These are phyloP conservation scores for Nematocida sp. DNA, from an alignment of 371 early-diverging fungal species.

Conservation along the genomic window DNA sequence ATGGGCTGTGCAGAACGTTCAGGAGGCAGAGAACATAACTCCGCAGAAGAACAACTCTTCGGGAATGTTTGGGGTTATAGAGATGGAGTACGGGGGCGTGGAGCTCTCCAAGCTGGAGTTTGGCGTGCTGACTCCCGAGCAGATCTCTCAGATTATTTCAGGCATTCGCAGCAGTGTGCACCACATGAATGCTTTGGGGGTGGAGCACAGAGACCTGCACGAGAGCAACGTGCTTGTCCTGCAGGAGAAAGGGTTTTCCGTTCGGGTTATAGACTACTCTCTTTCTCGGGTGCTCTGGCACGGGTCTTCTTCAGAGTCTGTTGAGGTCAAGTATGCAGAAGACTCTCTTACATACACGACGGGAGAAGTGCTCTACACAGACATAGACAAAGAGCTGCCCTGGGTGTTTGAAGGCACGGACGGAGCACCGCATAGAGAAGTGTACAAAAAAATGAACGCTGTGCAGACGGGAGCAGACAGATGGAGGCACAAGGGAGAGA, in stretches of 20 bases:
- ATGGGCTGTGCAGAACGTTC: conserved; percentile 10
- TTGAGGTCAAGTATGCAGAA: neutral
- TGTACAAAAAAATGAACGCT: conserved; percentile 20
- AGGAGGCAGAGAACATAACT: conserved; percentile 12
- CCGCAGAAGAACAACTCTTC: conserved; percentile 51
- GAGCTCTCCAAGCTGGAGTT: conserved; percentile 31
- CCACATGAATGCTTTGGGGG: neutral
- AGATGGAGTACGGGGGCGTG: conserved; percentile 44
- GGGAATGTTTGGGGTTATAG: conserved; percentile 47
- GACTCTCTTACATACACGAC: neutral
- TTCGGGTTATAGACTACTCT: conserved; percentile 39
- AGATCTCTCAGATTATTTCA: neutral
- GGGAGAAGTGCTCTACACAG: conserved; percentile 35
- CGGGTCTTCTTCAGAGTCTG: neutral
- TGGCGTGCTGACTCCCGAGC: neutral
- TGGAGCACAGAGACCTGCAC: conserved; percentile 47
- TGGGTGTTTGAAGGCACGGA: conserved; percentile 15
- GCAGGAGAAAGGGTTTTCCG: neutral
- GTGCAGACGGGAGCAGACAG: conserved; percentile 17
- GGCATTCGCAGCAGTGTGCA: neutral
- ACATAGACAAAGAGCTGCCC: conserved; percentile 31
- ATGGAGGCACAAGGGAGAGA: conserved; percentile 13
- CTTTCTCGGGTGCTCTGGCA: neutral
- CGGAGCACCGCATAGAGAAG: conserved; percentile 6
- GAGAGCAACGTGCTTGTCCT: conserved; percentile 38